Evolutionary conservation across 768 basidiomycete species (phyloP).

Genomic region (Sporobolomyces roseus): DNA sequence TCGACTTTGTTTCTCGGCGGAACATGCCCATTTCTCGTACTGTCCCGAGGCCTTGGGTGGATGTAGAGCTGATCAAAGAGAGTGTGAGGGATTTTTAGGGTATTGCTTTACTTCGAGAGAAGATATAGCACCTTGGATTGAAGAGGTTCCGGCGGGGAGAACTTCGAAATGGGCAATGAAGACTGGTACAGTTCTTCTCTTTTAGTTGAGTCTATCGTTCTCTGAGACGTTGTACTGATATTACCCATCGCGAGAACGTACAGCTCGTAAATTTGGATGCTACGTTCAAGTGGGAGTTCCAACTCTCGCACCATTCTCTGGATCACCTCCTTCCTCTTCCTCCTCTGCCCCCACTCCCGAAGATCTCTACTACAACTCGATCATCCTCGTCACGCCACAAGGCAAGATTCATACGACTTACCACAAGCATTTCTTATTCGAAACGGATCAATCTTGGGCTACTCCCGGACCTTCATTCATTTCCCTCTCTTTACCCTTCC

Average conservation of each 20-base stretch:
- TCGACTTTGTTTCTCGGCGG: no score
- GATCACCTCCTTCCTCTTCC: neutral
- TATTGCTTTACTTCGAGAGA: conserved; percentile 39
- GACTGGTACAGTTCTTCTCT: conserved; percentile 20
- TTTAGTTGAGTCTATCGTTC: neutral
- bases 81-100: no score
- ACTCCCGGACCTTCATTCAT: conserved; percentile 20
- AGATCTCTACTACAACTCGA: conserved; percentile 30
- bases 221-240: neutral
- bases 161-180: conserved; percentile 34
- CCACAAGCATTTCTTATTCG: conserved; percentile 42
- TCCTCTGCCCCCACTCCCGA: neutral
- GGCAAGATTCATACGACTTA: conserved; percentile 17
- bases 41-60: no score
- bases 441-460: conserved; percentile 43
- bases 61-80: no score
- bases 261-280: conserved; percentile 30
- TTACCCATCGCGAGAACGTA: no score
- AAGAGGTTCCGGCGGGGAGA: conserved; percentile 5
- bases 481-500: conserved; percentile 24
- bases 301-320: neutral
- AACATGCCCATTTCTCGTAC: no score
- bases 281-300: conserved; percentile 41
- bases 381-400: conserved; percentile 22
- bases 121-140: conserved; percentile 38